Evolutionary conservation across 192 early-diverging fungal genomes (phyloP), one percentile per base, ranked within the genome.

Genomic region (Dimargaris cristalligena): DNA sequence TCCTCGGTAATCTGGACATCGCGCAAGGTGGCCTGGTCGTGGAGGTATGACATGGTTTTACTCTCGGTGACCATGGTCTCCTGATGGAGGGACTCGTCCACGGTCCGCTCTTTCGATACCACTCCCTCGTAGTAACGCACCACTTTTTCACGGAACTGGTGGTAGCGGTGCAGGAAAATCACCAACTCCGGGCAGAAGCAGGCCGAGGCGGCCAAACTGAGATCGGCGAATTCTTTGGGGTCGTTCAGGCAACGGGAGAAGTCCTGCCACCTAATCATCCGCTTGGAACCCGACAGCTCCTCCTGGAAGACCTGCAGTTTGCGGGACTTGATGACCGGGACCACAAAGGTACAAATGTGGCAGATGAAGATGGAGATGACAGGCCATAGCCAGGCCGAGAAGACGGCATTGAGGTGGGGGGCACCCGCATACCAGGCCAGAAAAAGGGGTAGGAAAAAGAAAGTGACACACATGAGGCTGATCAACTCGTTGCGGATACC

Each of bases 401-500:
- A 41, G 38, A 16, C 38, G 38, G 38, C 38, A 16, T 41, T 41
- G 38, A 41, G 8, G 38, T 6, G 8, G 38, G 38, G 50, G 6
- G 67, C 59, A n/a, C 29, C 51, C 18, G 62, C 52, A 0, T 64
- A 63, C 62, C 78, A 69, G 9, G 72, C 33, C 30, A 82, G 60
- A 44, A 63, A 76, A 0, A 71, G n/a, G 2, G 67, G 23, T 28
- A 72, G 65, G 6, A 65, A 67, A 2, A 72, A 62, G 1, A 72
- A 35, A 4, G 74, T 73, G 32, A 78, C 67, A 0, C 66, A 49
- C 2, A 74, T 67, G 48, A 68, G 68, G n/a, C 74, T 64, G 41
- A 75, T 67, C 47, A 82, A 68, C 45, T 82, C 80, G 33, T 67
- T 71, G 25, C 75, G 62, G 44, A 82, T 77, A 35, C 78, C 78